Conservation (phyloP, 164 flowering plant species). For the Kalanchoe fedtschenkoi region DNA sequence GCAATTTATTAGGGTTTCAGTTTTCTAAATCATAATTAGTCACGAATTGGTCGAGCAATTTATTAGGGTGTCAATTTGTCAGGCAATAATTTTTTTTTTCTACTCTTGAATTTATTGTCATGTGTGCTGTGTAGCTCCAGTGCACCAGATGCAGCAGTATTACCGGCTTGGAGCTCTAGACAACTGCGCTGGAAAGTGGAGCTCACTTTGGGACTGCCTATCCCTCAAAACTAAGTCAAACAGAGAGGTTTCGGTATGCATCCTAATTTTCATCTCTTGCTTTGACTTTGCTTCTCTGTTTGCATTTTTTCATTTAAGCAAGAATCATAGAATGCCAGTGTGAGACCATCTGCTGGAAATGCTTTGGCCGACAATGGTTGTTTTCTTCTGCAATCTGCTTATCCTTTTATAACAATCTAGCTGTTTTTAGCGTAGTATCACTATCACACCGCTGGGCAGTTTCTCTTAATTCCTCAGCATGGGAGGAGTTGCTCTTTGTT, state of each 20-base stretch:
- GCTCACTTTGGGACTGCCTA: conserved; percentile 39
- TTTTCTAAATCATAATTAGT: not conserved
- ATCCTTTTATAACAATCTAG: too few species aligned
- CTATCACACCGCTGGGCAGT: too few species aligned
- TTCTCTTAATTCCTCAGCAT: too few species aligned
- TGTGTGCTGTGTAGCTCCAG: conserved; percentile 74
- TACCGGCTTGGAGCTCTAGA: conserved; percentile 70
- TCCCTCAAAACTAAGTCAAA: conserved; percentile 6
- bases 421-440: too few species aligned
- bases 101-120: not conserved
- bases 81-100: conserved; percentile 6
- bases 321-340: not conserved
- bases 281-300: not conserved
- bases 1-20: not conserved
- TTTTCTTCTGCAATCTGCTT: too few species aligned
- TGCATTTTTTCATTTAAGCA: not conserved
- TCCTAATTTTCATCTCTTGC: not conserved
- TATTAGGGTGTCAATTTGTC: not conserved
- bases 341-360: too few species aligned
- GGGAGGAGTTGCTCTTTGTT: too few species aligned
- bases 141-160: conserved; percentile 93
- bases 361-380: too few species aligned
- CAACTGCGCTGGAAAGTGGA: conserved; percentile 66
- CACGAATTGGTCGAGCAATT: too few species aligned
- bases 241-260: not conserved